These are phyloP conservation scores for Acer campestre DNA, from an alignment of 345 rosid species.

Conservation along the genomic window DNA sequence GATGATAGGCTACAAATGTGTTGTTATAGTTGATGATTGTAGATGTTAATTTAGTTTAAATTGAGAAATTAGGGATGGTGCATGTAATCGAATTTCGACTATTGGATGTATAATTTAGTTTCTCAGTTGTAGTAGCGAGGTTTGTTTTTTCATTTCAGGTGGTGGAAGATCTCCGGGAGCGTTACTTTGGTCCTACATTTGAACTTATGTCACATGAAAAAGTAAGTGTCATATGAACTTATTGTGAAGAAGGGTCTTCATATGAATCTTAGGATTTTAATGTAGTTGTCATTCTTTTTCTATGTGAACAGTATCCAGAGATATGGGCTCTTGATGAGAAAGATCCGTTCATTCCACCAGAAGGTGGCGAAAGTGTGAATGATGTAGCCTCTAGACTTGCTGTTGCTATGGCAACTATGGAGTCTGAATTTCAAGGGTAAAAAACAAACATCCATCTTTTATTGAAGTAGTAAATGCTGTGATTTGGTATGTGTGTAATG, in stretches of 20 bases:
- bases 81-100: too few relatives aligned
- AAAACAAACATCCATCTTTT: not conserved
- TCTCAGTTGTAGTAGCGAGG: not conserved
- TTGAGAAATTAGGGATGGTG: not conserved
- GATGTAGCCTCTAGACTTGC: conserved; percentile 82
- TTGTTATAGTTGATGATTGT: not conserved
- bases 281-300: conserved; percentile 2
- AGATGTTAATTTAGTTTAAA: not conserved
- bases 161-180: conserved; percentile 82
- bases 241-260: not conserved
- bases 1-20: not conserved
- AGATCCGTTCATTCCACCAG: conserved; percentile 67
- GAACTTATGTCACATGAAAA: conserved; percentile 85
- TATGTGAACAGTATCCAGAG: conserved; percentile 57
- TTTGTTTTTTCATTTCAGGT: conserved; percentile 39
- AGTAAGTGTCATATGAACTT: conserved; percentile 35
- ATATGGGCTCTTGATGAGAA: conserved; percentile 90
- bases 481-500: not conserved
- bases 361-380: conserved; percentile 87
- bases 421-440: conserved; percentile 80
- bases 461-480: not conserved
- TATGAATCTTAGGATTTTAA: not conserved
- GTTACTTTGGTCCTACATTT: conserved; percentile 85
- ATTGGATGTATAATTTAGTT: not conserved
- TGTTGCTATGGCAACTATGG: conserved; percentile 50